Evolutionary conservation across 2,329 filamentous ascomycete species (phyloP).

Genomic region (Plectosphaerella cucumerina): DNA sequence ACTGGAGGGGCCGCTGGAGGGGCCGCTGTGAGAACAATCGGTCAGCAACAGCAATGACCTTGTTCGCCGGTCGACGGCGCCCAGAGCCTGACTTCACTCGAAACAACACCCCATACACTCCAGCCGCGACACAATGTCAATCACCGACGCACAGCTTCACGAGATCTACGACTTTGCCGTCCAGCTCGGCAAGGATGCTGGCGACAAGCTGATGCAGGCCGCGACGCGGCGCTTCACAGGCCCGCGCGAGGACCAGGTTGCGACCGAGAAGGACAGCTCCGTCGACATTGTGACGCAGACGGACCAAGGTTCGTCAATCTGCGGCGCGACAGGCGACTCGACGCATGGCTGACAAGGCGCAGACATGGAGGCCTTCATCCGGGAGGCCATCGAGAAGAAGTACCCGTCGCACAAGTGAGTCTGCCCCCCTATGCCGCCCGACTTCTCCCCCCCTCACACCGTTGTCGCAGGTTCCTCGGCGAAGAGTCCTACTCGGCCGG

Average conservation of each 20-base stretch:
- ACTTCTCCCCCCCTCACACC: neutral
- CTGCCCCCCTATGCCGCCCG: neutral
- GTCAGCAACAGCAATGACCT: neutral
- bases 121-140: slow-evolving; percentile 9
- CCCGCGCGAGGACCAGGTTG: slow-evolving; percentile 25
- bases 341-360: neutral
- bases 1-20: neutral
- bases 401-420: slow-evolving; percentile 65
- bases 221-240: slow-evolving; percentile 51
- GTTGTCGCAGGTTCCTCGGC: slow-evolving; percentile 59
- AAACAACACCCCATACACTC: no score
- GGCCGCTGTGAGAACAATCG: neutral
- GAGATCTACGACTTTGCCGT: slow-evolving; percentile 69
- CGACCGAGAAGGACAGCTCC: slow-evolving; percentile 67
- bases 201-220: slow-evolving; percentile 60
- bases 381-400: slow-evolving; percentile 48
- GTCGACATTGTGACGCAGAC: slow-evolving; percentile 72
- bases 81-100: neutral
- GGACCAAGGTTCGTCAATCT: slow-evolving; percentile 42
- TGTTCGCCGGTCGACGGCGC: no score
- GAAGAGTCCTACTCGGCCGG: slow-evolving; percentile 73
- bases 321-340: neutral
- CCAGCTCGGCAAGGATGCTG: slow-evolving; percentile 66
- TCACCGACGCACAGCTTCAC: slow-evolving; percentile 46
- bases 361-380: slow-evolving; percentile 70